Percentiles rank a stretch among this genome's conserved stretches.
These are phyloP conservation scores for Aaosphaeria arxii DNA, from an alignment of 2,329 filamentous ascomycete genomes.

Conservation along the genomic window DNA sequence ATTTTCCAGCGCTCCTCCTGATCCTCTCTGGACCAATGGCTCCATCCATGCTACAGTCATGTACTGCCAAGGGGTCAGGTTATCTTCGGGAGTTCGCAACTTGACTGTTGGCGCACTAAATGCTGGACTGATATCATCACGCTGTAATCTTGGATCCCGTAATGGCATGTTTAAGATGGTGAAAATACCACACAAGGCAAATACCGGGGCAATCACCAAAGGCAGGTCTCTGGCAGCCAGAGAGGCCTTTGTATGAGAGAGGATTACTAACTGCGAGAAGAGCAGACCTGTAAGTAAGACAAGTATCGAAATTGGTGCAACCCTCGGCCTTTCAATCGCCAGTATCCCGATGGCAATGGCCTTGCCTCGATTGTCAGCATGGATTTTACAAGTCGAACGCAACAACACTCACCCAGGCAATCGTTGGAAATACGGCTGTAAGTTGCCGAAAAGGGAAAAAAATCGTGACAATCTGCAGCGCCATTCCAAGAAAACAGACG, in stretches of 20 bases:
- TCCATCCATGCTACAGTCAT: slow-evolving; percentile 82
- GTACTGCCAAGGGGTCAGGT: slow-evolving; percentile 76
- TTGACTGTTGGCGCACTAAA: slow-evolving; percentile 55
- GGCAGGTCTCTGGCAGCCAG: slow-evolving; percentile 32
- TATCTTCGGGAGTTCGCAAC: slow-evolving; percentile 76
- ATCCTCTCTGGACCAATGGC: slow-evolving; percentile 67
- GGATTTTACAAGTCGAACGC: neutral
- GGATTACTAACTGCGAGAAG: slow-evolving; percentile 32
- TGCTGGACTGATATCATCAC: slow-evolving; percentile 57
- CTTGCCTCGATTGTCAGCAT: slow-evolving; percentile 24
- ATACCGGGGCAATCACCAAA: slow-evolving; percentile 31
- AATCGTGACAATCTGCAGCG: slow-evolving; percentile 21
- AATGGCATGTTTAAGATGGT: slow-evolving; percentile 68
- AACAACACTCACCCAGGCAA: slow-evolving; percentile 31
- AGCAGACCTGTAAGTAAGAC: slow-evolving; percentile 33
- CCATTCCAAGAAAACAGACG: slow-evolving; percentile 22
- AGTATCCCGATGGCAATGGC: slow-evolving; percentile 34
- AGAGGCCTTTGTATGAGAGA: slow-evolving; percentile 16
- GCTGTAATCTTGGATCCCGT: slow-evolving; percentile 56
- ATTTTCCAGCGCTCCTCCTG: slow-evolving; percentile 65
- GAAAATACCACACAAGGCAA: slow-evolving; percentile 48
- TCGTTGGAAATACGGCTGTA: slow-evolving; percentile 20
- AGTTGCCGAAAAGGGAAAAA: slow-evolving; percentile 17
- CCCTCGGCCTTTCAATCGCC: slow-evolving; percentile 38
- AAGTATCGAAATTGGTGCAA: slow-evolving; percentile 40